Conservation (phyloP, 257 asterid genomes). For the Voacanga thouarsii region DNA sequence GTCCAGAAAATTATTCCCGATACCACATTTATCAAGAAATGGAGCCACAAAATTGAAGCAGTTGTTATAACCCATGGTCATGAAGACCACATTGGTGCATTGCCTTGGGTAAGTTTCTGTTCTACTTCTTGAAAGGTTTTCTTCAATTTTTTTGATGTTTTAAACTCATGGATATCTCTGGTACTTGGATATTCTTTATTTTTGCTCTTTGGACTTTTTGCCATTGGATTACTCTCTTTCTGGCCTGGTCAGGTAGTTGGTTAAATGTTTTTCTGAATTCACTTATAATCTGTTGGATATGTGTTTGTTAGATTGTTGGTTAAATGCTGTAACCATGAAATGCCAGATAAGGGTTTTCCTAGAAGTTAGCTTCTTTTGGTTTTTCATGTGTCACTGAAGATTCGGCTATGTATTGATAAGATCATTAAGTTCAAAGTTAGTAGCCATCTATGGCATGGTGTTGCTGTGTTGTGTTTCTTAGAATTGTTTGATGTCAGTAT, state of each 20-base stretch:
- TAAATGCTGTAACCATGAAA: background rate
- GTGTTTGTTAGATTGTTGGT: background rate
- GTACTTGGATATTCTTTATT: background rate
- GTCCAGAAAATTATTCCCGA: conserved; percentile 99
- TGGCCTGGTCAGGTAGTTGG: background rate
- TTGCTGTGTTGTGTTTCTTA: background rate
- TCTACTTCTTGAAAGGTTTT: conserved; percentile 32
- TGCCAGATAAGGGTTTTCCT: background rate
- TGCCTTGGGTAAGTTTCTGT: conserved; percentile 96
- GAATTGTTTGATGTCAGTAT: background rate
- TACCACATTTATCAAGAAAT: conserved; percentile 82
- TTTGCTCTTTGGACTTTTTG: background rate
- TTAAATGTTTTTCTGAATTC: background rate
- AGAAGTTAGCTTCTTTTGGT: background rate
- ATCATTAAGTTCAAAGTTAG: background rate
- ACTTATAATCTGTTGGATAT: too few relatives aligned
- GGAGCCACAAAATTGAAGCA: conserved; percentile 99
- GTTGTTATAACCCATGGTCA: conserved; percentile 98
- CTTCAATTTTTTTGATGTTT: conserved; percentile 5
- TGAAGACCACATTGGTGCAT: conserved; percentile 99
- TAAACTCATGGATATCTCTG: background rate
- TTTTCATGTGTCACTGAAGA: background rate
- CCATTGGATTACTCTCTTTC: background rate
- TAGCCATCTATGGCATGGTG: background rate
- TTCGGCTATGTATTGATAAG: background rate